Conservation (phyloP, 306 rosid genomes). For the Sindora glabra region DNA sequence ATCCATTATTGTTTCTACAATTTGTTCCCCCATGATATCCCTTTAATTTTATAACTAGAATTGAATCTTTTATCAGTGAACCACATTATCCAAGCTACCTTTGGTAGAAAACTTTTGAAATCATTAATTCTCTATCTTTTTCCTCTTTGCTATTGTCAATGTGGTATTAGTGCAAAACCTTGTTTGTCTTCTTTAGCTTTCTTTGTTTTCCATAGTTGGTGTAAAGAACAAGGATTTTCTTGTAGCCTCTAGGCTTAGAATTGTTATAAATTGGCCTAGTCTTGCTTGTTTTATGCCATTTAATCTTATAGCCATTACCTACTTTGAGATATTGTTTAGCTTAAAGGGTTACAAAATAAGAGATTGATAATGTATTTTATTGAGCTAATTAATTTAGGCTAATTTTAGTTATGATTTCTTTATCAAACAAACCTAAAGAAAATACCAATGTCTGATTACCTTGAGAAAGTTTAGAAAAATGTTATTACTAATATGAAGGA, state of each 20-base stretch:
- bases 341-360: background rate
- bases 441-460: constrained; percentile 44
- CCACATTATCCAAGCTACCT: constrained; percentile 73
- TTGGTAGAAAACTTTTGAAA: constrained; percentile 71
- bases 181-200: constrained; percentile 70
- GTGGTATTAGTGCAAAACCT: constrained; percentile 75
- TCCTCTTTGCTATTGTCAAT: constrained; percentile 57
- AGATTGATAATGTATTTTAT: background rate
- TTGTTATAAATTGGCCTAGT: constrained; percentile 31
- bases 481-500: constrained; percentile 59
- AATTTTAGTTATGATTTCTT: background rate
- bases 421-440: constrained; percentile 40
- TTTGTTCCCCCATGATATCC: constrained; percentile 16
- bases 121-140: constrained; percentile 68
- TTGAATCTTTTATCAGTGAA: constrained; percentile 40
- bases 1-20: constrained; percentile 15
- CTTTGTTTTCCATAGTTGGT: constrained; percentile 67
- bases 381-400: background rate
- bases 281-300: constrained; percentile 64
- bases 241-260: constrained; percentile 46
- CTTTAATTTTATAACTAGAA: constrained; percentile 21
- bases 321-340: background rate
- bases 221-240: constrained; percentile 69
- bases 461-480: constrained; percentile 51
- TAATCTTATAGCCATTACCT: constrained; percentile 40